Evolutionary conservation across 306 rosid genomes (phyloP), one percentile per base, ranked within the genome.

Genomic region (Quercus alba): DNA sequence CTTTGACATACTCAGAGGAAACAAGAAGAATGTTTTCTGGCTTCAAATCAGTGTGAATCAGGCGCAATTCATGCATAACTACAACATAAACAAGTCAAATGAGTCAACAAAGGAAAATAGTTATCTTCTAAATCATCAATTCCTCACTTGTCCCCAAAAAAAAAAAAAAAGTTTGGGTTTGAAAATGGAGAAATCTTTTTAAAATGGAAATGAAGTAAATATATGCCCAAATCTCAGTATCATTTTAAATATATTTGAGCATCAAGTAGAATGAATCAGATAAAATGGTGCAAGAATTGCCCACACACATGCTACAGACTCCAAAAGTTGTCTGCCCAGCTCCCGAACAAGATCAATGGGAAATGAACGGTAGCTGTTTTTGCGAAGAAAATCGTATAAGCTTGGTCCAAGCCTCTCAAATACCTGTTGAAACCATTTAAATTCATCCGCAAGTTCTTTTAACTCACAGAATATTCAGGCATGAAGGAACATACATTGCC

Each of bases 391-490:
- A 91, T 93, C 96, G 77, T 86, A 91, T 91, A 89, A 90, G 92
- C 97, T 91, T 86, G 94, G 94, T 83, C 96, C 96, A 93, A 93
- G 94, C 95, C 84, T 90, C 93, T 93, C 97, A 93, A 90, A 90
- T 77, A 93, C 97, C 92, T 93, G 91, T 89, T 87, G 67, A 84
- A 88, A 92, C 88, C 95, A 92, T 89, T 93, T 89, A 86, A 92
- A 88, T 88, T 80, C 89, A 93, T 90, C 97, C 91, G 86, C 92
- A 90, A 85, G 92, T 89, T 86, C 77, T 81, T 57, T 86, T 86
- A 86, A 90, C 94, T 89, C 88, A 85, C 90, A 87, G 92, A 86
- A 86, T 81, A 87, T 86, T 85, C 86, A 92, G 90, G 87, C 85
- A 90, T 82, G 87, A 86, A 82, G 89, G 85, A 88, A 73, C 77